Evolutionary conservation across 2,329 filamentous ascomycete species (phyloP).

Genomic region (Rhinocladiella mackenziei): DNA sequence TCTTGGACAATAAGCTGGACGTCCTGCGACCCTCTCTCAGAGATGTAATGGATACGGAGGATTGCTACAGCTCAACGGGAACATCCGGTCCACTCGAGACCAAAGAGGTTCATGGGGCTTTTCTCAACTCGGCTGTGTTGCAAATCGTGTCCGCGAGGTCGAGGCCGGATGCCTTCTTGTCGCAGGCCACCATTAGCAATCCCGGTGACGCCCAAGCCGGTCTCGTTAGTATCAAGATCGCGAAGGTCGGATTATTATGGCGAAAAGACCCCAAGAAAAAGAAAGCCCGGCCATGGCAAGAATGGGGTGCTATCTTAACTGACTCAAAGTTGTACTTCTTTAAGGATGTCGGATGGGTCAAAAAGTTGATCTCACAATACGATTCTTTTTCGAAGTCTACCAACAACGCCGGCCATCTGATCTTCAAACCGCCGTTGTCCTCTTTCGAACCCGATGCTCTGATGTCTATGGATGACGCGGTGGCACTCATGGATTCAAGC

Average conservation of each 20-base stretch:
- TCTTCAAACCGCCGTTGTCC: slow-evolving; percentile 84
- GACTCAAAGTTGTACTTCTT: slow-evolving; percentile 98
- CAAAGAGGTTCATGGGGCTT: slow-evolving; percentile 76
- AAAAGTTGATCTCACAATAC: slow-evolving; percentile 82
- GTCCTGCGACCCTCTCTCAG: slow-evolving; percentile 77
- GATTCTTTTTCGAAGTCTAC: slow-evolving; percentile 76
- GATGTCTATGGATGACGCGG: slow-evolving; percentile 89
- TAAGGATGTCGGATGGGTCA: slow-evolving; percentile 87
- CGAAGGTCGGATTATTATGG: slow-evolving; percentile 92
- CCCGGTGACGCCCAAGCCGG: slow-evolving; percentile 83
- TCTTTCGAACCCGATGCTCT: slow-evolving; percentile 92
- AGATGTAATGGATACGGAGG: slow-evolving; percentile 88
- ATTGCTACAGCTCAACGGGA: slow-evolving; percentile 84
- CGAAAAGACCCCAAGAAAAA: slow-evolving; percentile 91
- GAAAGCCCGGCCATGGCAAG: slow-evolving; percentile 95
- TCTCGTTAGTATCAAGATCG: slow-evolving; percentile 94
- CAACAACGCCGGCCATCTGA: slow-evolving; percentile 69
- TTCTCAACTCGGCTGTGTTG: slow-evolving; percentile 84
- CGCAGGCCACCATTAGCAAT: slow-evolving; percentile 76
- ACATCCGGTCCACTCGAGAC: slow-evolving; percentile 73
- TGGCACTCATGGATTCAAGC: slow-evolving; percentile 76
- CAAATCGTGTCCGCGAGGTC: slow-evolving; percentile 95
- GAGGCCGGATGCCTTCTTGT: slow-evolving; percentile 90
- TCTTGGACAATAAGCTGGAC: slow-evolving; percentile 84
- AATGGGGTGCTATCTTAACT: slow-evolving; percentile 95